phyloP scores from a whole-genome alignment of 352 stramenopile species.

The Lagenidium giganteum region DNA sequence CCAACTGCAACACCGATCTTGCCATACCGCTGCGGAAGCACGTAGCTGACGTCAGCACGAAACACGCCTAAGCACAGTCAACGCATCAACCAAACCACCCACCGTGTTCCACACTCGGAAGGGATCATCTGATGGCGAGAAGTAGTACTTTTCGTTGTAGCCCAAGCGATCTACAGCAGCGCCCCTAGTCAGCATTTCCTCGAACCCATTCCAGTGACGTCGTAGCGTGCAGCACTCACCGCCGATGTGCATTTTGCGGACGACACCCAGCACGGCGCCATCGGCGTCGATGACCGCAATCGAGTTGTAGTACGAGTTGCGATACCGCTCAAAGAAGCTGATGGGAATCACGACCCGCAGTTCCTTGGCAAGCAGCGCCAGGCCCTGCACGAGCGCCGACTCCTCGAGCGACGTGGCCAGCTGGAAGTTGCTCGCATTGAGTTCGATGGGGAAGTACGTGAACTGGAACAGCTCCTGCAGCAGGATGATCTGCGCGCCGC shows the following conservation, averaged over 20 bases:
- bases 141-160: slow-evolving; percentile 93
- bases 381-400: slow-evolving; percentile 80
- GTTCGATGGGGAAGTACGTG: slow-evolving; percentile 90
- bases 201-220: background rate
- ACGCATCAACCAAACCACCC: slow-evolving; percentile 2
- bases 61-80: background rate
- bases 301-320: slow-evolving; percentile 92
- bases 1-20: slow-evolving; percentile 88
- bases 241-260: slow-evolving; percentile 90
- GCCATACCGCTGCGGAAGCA: slow-evolving; percentile 57
- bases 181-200: background rate
- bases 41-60: background rate
- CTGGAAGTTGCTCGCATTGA: slow-evolving; percentile 85
- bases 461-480: slow-evolving; percentile 91
- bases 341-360: slow-evolving; percentile 89
- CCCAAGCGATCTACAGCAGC: slow-evolving; percentile 68
- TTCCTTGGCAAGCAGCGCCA: slow-evolving; percentile 87
- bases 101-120: slow-evolving; percentile 90
- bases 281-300: slow-evolving; percentile 90
- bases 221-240: slow-evolving; percentile 21
- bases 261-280: slow-evolving; percentile 73
- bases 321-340: slow-evolving; percentile 89
- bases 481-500: slow-evolving; percentile 86
- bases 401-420: slow-evolving; percentile 81
- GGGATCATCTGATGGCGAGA: slow-evolving; percentile 85